Evolutionary conservation across 2,329 filamentous ascomycete species (phyloP).

Genomic region (Grosmannia penicillata): DNA sequence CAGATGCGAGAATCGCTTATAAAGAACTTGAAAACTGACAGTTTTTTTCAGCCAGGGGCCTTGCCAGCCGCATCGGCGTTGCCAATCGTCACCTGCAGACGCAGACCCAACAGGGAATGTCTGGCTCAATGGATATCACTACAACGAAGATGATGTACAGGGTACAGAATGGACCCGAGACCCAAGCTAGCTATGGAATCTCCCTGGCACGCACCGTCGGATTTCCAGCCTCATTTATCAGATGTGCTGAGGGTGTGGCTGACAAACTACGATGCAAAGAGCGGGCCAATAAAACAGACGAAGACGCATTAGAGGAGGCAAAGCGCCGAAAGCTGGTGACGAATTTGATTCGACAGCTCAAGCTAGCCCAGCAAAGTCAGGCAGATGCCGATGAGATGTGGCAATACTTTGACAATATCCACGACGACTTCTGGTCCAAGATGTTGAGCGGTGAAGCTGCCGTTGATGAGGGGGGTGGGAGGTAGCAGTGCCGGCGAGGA

Average conservation of each 20-base stretch:
- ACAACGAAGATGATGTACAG: slow-evolving; percentile 83
- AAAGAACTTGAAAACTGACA: neutral
- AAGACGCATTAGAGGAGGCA: slow-evolving; percentile 4
- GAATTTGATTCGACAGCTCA: slow-evolving; percentile 49
- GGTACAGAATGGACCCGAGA: slow-evolving; percentile 54
- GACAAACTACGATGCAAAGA: slow-evolving; percentile 42
- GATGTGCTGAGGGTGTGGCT: slow-evolving; percentile 53
- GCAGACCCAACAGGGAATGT: slow-evolving; percentile 31
- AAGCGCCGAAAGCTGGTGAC: slow-evolving; percentile 63
- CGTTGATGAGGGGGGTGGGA: too few relatives aligned
- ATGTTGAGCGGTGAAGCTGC: slow-evolving; percentile 44
- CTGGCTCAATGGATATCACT: slow-evolving; percentile 24
- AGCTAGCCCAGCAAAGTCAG: slow-evolving; percentile 30
- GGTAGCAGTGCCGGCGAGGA: too few relatives aligned
- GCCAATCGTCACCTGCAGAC: slow-evolving; percentile 71
- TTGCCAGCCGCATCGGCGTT: slow-evolving; percentile 63
- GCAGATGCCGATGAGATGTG: slow-evolving; percentile 50
- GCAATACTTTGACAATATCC: slow-evolving; percentile 50
- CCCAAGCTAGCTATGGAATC: slow-evolving; percentile 71
- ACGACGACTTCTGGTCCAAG: slow-evolving; percentile 56
- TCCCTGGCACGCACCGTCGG: slow-evolving; percentile 61
- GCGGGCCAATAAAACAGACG: slow-evolving; percentile 29
- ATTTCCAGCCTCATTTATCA: slow-evolving; percentile 52
- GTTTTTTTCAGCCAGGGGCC: slow-evolving; percentile 41
- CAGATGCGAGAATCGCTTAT: too few relatives aligned